These are phyloP conservation scores for Sporothrix brasiliensis DNA, from an alignment of 2,329 filamentous ascomycete genomes.

Conservation along the genomic window DNA sequence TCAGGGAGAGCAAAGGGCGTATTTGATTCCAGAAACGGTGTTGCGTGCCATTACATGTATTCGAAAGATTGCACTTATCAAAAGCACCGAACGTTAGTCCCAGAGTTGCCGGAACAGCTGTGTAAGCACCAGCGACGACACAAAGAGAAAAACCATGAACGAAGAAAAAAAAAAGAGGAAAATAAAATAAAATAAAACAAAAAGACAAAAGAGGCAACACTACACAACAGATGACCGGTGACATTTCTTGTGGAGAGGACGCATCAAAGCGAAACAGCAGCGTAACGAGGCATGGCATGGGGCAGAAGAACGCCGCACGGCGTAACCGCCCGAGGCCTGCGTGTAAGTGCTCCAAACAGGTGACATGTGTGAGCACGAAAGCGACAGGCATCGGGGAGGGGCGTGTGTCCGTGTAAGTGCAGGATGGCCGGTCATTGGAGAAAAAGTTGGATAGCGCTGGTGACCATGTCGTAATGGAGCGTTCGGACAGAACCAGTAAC, in stretches of 20 bases:
- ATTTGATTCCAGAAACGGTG: not conserved
- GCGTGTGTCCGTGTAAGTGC: not conserved
- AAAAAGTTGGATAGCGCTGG: constrained; percentile 16
- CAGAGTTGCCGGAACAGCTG: not conserved
- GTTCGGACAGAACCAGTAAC: not conserved
- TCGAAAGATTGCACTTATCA: not conserved
- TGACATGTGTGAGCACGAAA: constrained; percentile 6
- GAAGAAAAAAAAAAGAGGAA: not conserved
- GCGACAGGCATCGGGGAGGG: not conserved
- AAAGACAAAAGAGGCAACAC: not conserved
- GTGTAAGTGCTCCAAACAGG: constrained; percentile 22
- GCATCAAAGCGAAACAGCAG: not conserved
- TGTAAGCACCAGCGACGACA: constrained; percentile 12
- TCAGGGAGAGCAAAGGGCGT: not conserved
- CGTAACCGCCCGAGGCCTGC: constrained; percentile 13
- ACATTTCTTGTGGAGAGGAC: constrained; percentile 11
- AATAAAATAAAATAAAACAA: not conserved
- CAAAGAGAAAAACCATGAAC: not conserved
- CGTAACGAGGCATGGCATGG: constrained; percentile 22
- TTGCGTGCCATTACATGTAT: not conserved
- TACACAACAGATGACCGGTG: not conserved
- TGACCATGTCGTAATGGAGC: constrained; percentile 12
- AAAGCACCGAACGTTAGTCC: not conserved
- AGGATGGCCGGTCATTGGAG: not conserved
- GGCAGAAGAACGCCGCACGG: not conserved